phyloP scores from a whole-genome alignment of 345 rosid species.

The Cardamine chenopodiifolia region DNA sequence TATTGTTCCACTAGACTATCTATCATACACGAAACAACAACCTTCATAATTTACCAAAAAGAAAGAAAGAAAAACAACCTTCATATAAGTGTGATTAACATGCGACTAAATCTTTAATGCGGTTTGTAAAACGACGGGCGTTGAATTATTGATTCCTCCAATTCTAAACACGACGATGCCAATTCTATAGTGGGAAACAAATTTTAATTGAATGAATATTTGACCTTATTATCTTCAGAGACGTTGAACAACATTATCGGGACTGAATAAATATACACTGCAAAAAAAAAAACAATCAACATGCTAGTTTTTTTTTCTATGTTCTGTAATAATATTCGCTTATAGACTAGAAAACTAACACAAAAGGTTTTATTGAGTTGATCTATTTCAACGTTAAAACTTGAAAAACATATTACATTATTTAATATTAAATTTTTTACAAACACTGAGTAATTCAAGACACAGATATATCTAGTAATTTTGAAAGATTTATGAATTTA shows the following conservation, averaged over 20 bases:
- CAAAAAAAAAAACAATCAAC: neutral
- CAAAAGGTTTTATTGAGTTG: neutral
- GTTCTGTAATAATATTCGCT: neutral
- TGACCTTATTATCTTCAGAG: neutral
- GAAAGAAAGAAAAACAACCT: neutral
- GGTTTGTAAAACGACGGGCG: conserved; percentile 9
- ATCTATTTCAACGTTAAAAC: neutral
- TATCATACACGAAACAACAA: conserved; percentile 13
- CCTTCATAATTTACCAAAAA: neutral
- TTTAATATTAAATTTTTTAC: neutral
- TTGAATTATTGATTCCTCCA: neutral
- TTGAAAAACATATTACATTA: neutral
- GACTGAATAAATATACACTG: too few relatives aligned
- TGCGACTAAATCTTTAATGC: conserved; percentile 3
- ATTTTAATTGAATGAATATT: neutral
- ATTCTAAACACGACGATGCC: conserved; percentile 2
- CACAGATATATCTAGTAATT: neutral
- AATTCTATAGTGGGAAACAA: neutral
- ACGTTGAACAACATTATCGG: neutral
- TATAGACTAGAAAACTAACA: neutral
- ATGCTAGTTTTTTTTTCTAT: neutral
- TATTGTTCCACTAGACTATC: conserved; percentile 16
- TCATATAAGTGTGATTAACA: neutral
- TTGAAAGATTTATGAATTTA: neutral
- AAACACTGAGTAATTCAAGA: neutral